These are phyloP conservation scores for Carex parvula DNA, from an alignment of 176 grass and related monocot species.

Conservation along the genomic window DNA sequence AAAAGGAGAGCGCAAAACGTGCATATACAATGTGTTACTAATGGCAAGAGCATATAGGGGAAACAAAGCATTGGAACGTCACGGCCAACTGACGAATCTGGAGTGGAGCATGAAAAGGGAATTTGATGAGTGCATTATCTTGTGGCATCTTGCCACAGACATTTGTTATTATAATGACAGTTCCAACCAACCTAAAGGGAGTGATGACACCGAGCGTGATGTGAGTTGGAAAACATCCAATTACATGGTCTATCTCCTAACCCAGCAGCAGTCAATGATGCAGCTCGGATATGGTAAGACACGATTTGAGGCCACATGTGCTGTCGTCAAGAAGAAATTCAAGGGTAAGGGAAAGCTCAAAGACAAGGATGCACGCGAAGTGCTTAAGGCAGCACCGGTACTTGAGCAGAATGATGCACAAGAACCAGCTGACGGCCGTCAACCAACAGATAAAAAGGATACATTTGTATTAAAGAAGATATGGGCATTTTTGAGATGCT, in stretches of 20 bases:
- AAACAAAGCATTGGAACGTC: background rate
- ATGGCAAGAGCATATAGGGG: background rate
- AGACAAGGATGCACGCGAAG: too few species aligned
- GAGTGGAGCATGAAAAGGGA: slow-evolving; percentile 3
- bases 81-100: background rate
- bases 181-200: background rate
- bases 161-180: background rate
- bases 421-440: too few species aligned
- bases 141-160: slow-evolving; percentile 39
- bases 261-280: too few species aligned
- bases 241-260: slow-evolving; percentile 38
- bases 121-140: slow-evolving; percentile 28
- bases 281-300: too few species aligned
- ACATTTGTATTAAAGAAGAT: too few species aligned
- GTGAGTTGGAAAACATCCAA: background rate
- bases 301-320: too few species aligned
- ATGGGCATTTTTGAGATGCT: too few species aligned
- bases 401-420: too few species aligned
- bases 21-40: background rate
- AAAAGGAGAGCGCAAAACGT: background rate
- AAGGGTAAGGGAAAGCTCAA: too few species aligned
- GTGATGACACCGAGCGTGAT: background rate
- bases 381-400: too few species aligned
- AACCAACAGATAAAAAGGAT: too few species aligned
- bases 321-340: too few species aligned